Percentiles rank a stretch among this genome's conserved stretches.
Evolutionary conservation across 495 filamentous ascomycete genomes (phyloP).

Genomic region (Podospora tetraspora): DNA sequence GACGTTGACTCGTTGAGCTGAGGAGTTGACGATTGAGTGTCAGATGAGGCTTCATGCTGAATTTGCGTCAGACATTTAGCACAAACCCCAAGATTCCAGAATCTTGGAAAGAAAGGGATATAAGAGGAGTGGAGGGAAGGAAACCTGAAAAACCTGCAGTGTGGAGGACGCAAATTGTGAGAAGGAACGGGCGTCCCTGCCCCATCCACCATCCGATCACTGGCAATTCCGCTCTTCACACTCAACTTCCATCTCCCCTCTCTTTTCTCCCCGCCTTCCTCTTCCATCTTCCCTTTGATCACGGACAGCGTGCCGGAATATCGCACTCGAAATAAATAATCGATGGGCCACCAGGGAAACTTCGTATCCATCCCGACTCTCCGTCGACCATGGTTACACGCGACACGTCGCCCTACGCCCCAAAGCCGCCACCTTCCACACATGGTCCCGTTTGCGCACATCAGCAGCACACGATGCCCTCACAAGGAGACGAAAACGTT

Average conservation of each 20-base stretch:
- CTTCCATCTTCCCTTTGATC: not conserved
- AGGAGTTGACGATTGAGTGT: not conserved
- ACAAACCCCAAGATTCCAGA: not conserved
- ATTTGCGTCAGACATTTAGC: too few relatives aligned
- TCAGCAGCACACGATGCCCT: not conserved
- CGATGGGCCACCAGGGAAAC: not conserved
- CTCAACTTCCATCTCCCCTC: too few relatives aligned
- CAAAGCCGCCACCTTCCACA: not conserved
- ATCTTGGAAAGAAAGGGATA: not conserved
- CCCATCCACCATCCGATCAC: too few relatives aligned
- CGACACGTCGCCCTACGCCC: not conserved
- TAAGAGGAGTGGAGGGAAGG: too few relatives aligned
- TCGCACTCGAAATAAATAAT: not conserved
- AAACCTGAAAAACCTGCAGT: too few relatives aligned
- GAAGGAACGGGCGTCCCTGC: too few relatives aligned
- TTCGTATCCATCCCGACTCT: not conserved
- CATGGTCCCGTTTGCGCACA: not conserved
- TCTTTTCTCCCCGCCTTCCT: not conserved
- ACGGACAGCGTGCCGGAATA: too few relatives aligned
- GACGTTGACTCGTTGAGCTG: not conserved
- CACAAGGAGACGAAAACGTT: not conserved
- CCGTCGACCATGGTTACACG: not conserved
- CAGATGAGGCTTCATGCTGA: too few relatives aligned
- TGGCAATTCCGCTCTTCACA: too few relatives aligned
- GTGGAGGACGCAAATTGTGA: too few relatives aligned